Conservation (phyloP, 106 monocot species). For the Dactylorhiza incarnata region DNA sequence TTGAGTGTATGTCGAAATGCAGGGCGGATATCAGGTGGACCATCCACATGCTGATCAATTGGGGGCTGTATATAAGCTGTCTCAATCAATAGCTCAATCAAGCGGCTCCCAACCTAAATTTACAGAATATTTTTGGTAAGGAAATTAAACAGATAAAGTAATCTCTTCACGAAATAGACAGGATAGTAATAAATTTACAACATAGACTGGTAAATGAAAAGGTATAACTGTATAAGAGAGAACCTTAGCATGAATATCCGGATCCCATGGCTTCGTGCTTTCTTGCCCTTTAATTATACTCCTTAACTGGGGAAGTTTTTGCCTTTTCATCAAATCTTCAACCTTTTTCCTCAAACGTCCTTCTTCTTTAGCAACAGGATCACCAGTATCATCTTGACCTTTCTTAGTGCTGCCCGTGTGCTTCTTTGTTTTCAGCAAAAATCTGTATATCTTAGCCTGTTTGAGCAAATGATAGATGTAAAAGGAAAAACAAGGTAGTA, state of each 20-base stretch:
- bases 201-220: neutral
- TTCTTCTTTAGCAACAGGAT: conserved; percentile 41
- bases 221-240: neutral
- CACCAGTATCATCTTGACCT: conserved; percentile 26
- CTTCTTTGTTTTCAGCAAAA: conserved; percentile 82
- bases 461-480: neutral
- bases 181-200: neutral
- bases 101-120: conserved; percentile 83
- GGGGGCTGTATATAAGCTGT: conserved; percentile 92
- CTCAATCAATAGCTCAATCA: conserved; percentile 81
- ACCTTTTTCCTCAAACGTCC: conserved; percentile 71
- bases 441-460: conserved; percentile 68
- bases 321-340: conserved; percentile 73
- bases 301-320: conserved; percentile 57
- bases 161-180: neutral
- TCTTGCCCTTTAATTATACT: conserved; percentile 75
- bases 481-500: neutral
- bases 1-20: conserved; percentile 66
- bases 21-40: conserved; percentile 83
- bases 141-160: neutral
- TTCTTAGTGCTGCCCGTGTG: conserved; percentile 28
- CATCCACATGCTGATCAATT: conserved; percentile 58
- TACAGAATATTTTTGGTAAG: neutral
- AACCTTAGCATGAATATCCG: conserved; percentile 79
- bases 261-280: conserved; percentile 67